Evolutionary conservation across 139 green algal genomes (phyloP).

Genomic region (Haematococcus sp.): DNA sequence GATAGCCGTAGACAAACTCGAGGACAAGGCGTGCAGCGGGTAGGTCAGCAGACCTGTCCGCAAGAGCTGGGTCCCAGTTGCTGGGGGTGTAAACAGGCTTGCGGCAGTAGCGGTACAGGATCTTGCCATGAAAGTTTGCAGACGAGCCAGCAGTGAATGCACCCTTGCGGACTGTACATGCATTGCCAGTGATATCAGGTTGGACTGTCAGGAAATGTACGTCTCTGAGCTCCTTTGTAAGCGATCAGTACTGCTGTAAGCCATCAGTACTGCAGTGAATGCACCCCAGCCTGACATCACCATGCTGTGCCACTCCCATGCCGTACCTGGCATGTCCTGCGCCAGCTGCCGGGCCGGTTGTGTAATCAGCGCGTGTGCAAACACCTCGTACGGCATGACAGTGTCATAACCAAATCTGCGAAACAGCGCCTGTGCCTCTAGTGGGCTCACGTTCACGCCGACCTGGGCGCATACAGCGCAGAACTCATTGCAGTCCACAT

Average conservation of each 20-base stretch:
- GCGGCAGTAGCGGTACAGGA: constrained; percentile 64
- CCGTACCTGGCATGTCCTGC: constrained; percentile 46
- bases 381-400: constrained; percentile 53
- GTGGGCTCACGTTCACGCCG: constrained; percentile 24
- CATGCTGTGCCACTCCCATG: too few species aligned
- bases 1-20: constrained; percentile 74
- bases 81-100: constrained; percentile 68
- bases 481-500: constrained; percentile 48
- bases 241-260: too few species aligned
- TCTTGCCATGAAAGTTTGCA: constrained; percentile 66
- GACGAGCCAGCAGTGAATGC: constrained; percentile 46
- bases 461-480: constrained; percentile 34
- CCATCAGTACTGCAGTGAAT: too few species aligned
- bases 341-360: constrained; percentile 51
- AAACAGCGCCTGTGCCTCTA: constrained; percentile 43
- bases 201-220: background rate
- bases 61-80: constrained; percentile 57
- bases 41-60: constrained; percentile 60
- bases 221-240: background rate
- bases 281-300: too few species aligned
- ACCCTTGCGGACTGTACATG: constrained; percentile 47
- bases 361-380: constrained; percentile 47
- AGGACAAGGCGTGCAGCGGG: constrained; percentile 58
- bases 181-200: too few species aligned
- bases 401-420: constrained; percentile 39